Evolutionary conservation across 805 yeast species (phyloP), one percentile per base, ranked within the genome.

Genomic region (Candida berthetii): DNA sequence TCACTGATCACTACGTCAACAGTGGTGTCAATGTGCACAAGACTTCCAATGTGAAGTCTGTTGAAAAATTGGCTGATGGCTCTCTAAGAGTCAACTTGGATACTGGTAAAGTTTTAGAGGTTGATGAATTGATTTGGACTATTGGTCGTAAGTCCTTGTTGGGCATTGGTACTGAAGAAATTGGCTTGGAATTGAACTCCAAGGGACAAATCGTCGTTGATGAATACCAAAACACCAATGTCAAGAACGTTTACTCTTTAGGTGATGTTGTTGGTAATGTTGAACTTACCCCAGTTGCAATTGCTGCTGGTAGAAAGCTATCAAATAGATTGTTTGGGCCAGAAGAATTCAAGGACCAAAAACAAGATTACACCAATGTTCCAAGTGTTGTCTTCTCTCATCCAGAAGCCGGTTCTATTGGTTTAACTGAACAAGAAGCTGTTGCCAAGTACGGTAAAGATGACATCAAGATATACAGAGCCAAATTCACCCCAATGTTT

Each of bases 351-450:
- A 77, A 76, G 48, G 62, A 78, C 37, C 85, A 82, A 61, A 88
- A 90, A 60, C 87, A 86, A 62, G 96, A 89, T 61, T 93, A 82
- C 64, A 66, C 61, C 24, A 85, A 90, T 58, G 79, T 93, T 39
- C 99, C 99, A 35, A 84, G 96, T 35, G 99, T 82, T n/a, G 76
- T 93, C n/a, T 93, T 93, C 64, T 81, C 96, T 3, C 99, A 93
- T 64, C 99, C 99, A 27, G 98, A 91, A 67, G 95, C 95, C 7
- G 99, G 97, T 40, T 74, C 95, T 6, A 81, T 91, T 62, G 99
- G 99, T 39, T 66, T 93, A 42, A 71, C 86, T 42, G 95, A 89
- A 64, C 68, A 72, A 43, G 81, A 79, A 48, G 99, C 99, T 35
- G 66, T 75, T 46, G 80, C 69, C 42, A 71, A 88, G 66, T 90